Evolutionary conservation across 306 rosid genomes (phyloP).

Genomic region (Chamaecrista fasciculata): DNA sequence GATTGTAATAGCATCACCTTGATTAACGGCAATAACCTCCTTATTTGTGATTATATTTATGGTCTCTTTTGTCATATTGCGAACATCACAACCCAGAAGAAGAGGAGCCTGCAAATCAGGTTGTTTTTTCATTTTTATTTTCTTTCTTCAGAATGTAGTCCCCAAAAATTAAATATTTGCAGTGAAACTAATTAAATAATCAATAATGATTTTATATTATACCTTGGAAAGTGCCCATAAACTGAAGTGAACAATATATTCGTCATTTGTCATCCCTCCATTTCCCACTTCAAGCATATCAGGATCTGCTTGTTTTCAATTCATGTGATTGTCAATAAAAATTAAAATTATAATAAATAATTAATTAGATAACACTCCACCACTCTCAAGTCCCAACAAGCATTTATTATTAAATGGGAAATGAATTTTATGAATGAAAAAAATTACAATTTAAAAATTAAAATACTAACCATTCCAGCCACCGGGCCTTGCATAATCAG

Average conservation of each 20-base stretch:
- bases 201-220: no score
- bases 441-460: no score
- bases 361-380: no score
- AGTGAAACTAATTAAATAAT: background rate
- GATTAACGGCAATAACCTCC: conserved; percentile 83
- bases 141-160: background rate
- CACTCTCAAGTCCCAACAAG: no score
- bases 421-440: no score
- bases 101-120: conserved; percentile 81
- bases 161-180: conserved; percentile 10
- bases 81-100: conserved; percentile 90
- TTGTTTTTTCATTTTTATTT: background rate
- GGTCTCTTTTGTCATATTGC: conserved; percentile 74
- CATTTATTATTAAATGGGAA: no score
- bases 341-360: no score
- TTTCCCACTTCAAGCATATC: conserved; percentile 99
- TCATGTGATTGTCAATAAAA: no score
- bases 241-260: conserved; percentile 90
- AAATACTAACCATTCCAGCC: conserved; percentile 94
- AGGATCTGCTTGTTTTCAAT: conserved; percentile 65
- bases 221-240: conserved; percentile 98
- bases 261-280: conserved; percentile 89
- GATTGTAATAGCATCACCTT: conserved; percentile 74
- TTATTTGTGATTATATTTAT: conserved; percentile 57
- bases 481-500: conserved; percentile 79